Evolutionary conservation across 2,329 filamentous ascomycete genomes (phyloP).

Genomic region (Monosporascus sp.): DNA sequence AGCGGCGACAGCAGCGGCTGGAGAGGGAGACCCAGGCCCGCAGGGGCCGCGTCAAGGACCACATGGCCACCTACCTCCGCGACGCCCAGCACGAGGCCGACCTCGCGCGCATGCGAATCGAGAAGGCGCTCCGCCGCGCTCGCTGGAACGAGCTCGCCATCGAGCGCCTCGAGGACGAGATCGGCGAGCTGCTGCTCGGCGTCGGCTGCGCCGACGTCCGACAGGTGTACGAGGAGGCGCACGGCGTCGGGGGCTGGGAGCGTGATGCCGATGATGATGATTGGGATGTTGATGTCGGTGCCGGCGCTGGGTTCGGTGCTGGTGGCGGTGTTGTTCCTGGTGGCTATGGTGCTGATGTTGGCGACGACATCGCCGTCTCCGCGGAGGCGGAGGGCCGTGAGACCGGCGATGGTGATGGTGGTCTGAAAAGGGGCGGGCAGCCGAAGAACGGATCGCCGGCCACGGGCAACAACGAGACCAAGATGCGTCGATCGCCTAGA

Average conservation of each 20-base stretch:
- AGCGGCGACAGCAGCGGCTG: not conserved
- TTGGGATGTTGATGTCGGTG: no score
- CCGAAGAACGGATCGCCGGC: no score
- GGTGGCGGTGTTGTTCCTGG: no score
- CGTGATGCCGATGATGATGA: no score
- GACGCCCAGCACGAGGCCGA: slow-evolving; percentile 10
- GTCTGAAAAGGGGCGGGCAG: no score
- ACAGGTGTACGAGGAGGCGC: not conserved
- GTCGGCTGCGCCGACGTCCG: not conserved
- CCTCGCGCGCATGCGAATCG: not conserved
- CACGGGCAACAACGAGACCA: no score
- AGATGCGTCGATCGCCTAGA: no score
- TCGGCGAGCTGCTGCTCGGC: not conserved
- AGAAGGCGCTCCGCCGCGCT: not conserved
- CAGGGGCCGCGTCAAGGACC: slow-evolving; percentile 7
- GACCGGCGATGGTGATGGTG: no score
- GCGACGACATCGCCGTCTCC: no score
- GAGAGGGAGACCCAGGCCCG: slow-evolving; percentile 2
- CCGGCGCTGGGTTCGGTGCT: no score
- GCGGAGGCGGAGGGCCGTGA: no score
- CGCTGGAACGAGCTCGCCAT: slow-evolving; percentile 2
- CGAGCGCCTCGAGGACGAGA: not conserved
- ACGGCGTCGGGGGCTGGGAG: not conserved
- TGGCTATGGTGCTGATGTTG: no score
- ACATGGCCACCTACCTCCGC: slow-evolving; percentile 6